Percentiles rank a stretch among this genome's conserved stretches.
These are phyloP conservation scores for Neurospora sp. DNA, from an alignment of 495 filamentous ascomycete species.

Conservation along the genomic window DNA sequence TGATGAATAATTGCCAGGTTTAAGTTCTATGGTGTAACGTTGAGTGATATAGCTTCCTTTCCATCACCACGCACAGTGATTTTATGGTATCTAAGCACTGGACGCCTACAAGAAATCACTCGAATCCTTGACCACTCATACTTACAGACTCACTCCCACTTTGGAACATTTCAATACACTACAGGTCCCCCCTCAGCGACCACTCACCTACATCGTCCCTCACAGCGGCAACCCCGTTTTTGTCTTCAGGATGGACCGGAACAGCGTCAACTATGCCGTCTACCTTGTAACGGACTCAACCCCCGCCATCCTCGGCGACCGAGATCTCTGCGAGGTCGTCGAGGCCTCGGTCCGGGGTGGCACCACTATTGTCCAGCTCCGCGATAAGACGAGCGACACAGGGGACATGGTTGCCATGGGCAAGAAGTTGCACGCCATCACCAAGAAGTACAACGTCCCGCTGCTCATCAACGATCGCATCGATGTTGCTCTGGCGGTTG, in stretches of 20 bases:
- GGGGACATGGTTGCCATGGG: conserved; percentile 59
- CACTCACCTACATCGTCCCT: background rate
- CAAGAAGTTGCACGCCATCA: conserved; percentile 59
- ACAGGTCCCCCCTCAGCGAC: background rate
- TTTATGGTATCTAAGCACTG: background rate
- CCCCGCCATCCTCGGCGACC: conserved; percentile 58
- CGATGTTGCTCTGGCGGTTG: conserved; percentile 77
- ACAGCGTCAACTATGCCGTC: conserved; percentile 43
- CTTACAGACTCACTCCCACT: background rate
- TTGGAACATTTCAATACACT: background rate
- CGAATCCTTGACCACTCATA: background rate
- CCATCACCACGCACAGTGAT: background rate
- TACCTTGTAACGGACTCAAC: conserved; percentile 95
- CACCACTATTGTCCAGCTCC: conserved; percentile 79
- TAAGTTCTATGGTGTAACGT: background rate
- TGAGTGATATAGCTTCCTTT: background rate
- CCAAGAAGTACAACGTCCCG: conserved; percentile 56
- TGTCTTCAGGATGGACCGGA: conserved; percentile 18
- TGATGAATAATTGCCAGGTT: background rate
- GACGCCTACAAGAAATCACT: background rate
- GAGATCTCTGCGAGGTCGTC: conserved; percentile 63
- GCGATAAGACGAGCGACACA: conserved; percentile 80
- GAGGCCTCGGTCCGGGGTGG: conserved; percentile 69
- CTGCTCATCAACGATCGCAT: conserved; percentile 94
- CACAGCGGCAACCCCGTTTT: background rate